phyloP scores from a whole-genome alignment of 305 asterid species.

The Fraxinus sp. region DNA sequence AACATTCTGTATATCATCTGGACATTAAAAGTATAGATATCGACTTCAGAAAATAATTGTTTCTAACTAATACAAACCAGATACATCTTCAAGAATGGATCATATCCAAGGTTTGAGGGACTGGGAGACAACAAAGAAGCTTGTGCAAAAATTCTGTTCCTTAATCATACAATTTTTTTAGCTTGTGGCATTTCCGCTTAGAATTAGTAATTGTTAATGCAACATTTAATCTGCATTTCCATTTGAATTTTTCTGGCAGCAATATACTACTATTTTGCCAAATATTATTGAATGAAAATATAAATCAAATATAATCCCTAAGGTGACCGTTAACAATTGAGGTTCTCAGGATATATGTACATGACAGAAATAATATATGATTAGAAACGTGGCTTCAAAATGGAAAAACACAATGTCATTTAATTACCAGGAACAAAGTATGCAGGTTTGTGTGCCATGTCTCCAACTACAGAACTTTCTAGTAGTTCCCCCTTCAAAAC shows the following conservation, averaged over 20 bases:
- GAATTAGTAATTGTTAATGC: not conserved
- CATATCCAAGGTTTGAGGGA: not conserved
- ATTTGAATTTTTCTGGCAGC: constrained; percentile 14
- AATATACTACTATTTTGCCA: not conserved
- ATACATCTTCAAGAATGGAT: constrained; percentile 1
- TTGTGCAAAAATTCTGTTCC: constrained; percentile 2
- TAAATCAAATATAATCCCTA: not conserved
- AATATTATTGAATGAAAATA: not conserved
- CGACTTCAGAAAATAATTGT: not conserved
- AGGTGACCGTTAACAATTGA: not conserved
- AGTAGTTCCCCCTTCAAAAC: constrained; percentile 94
- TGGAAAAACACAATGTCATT: constrained; percentile 1
- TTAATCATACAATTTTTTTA: constrained; percentile 13
- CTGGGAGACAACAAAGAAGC: constrained; percentile 8
- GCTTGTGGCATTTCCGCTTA: not conserved
- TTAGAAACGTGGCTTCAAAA: not conserved
- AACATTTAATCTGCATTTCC: constrained; percentile 10
- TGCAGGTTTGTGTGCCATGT: constrained; percentile 96
- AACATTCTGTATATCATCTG: not conserved
- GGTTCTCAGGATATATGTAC: not conserved
- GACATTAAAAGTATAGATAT: not conserved
- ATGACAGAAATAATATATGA: not conserved
- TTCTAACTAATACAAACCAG: not conserved
- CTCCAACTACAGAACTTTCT: constrained; percentile 84
- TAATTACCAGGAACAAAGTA: constrained; percentile 94